Evolutionary conservation across 148 eudicot genomes (phyloP).

Genomic region (Vaccinium vitisidaea): DNA sequence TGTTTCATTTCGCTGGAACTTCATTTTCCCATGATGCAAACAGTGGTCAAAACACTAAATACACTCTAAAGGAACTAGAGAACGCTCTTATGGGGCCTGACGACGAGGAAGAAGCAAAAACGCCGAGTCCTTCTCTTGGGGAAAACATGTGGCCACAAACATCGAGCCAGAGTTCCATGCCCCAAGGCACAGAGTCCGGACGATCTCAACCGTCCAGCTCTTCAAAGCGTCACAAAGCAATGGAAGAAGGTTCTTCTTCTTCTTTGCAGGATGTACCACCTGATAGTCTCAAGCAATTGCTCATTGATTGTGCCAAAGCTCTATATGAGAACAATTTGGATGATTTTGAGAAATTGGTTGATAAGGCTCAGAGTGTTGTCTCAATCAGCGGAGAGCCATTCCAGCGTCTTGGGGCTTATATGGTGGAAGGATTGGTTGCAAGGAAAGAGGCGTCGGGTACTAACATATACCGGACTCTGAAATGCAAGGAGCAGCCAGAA

Average conservation of each 20-base stretch:
- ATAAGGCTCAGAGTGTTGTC: conserved; percentile 47
- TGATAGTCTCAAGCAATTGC: conserved; percentile 52
- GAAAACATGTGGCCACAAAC: conserved; percentile 39
- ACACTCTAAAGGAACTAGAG: conserved; percentile 62
- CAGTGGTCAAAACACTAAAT: conserved; percentile 32
- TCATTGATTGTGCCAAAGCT: conserved; percentile 73
- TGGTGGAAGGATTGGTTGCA: conserved; percentile 82
- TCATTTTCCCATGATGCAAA: conserved; percentile 28
- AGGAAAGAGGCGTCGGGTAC: conserved; percentile 71
- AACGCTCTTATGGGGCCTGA: conserved; percentile 70
- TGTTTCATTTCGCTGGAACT: conserved; percentile 18
- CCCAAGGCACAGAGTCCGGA: conserved; percentile 24
- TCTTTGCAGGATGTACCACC: conserved; percentile 31
- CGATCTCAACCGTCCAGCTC: conserved; percentile 31
- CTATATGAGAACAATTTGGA: conserved; percentile 54
- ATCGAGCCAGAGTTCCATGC: conserved; percentile 41
- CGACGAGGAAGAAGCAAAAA: conserved; percentile 35
- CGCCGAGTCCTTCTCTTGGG: conserved; percentile 28
- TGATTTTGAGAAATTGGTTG: conserved; percentile 59
- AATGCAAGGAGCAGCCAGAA: conserved; percentile 80
- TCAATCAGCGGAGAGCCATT: conserved; percentile 80
- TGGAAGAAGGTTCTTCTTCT: conserved; percentile 18
- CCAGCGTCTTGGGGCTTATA: conserved; percentile 90
- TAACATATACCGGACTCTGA: conserved; percentile 63
- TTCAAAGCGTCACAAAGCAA: conserved; percentile 33